Conservation (phyloP, 257 asterid species). For the Solanum pinnatisectum region DNA sequence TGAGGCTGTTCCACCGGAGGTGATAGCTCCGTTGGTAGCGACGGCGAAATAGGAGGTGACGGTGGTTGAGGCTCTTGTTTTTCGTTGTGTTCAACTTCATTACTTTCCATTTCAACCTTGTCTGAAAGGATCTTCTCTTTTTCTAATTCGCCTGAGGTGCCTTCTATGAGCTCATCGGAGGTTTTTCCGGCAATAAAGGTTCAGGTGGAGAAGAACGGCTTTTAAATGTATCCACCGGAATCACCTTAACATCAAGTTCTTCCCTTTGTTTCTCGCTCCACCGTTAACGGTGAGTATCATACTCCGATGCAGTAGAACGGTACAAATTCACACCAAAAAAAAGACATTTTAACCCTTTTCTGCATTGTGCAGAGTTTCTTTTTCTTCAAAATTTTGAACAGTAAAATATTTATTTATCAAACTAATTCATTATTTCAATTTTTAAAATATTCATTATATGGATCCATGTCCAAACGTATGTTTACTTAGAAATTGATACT, state of each 20-base stretch:
- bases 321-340: slow-evolving; percentile 36
- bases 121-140: slow-evolving; percentile 40
- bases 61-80: slow-evolving; percentile 6
- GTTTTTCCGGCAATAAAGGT: slow-evolving; percentile 23
- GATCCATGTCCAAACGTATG: too few species aligned
- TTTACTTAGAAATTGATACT: too few species aligned
- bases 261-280: slow-evolving; percentile 7
- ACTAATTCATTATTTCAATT: too few species aligned
- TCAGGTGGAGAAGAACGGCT: slow-evolving; percentile 18
- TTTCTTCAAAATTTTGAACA: slow-evolving; percentile 16
- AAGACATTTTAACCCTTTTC: too few species aligned
- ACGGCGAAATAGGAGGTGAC: slow-evolving; percentile 20
- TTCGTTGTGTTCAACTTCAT: slow-evolving; percentile 10
- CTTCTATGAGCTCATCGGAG: not conserved
- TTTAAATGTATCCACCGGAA: slow-evolving; percentile 57
- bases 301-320: slow-evolving; percentile 19
- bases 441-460: too few species aligned
- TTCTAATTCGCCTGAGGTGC: slow-evolving; percentile 20
- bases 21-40: not conserved
- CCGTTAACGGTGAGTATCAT: slow-evolving; percentile 9
- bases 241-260: slow-evolving; percentile 28
- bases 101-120: slow-evolving; percentile 19
- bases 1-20: slow-evolving; percentile 14
- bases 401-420: too few species aligned
- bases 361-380: too few species aligned